Conservation (phyloP, 129 eudicot species). For the Centella asiatica region DNA sequence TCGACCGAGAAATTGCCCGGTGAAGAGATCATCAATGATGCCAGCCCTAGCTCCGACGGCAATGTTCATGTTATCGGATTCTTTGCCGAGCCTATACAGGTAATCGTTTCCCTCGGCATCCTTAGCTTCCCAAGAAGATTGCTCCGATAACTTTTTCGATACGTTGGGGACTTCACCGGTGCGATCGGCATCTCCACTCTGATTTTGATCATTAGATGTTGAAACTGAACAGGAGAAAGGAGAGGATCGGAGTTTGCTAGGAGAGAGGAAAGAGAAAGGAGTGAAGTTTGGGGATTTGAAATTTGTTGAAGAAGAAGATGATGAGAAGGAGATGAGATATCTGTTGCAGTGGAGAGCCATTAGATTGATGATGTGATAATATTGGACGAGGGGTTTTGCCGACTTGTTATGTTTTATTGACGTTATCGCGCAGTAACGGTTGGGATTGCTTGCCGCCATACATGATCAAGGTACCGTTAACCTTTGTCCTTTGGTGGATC, state of each 20-base stretch:
- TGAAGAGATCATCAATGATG: slow-evolving; percentile 75
- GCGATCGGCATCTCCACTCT: slow-evolving; percentile 12
- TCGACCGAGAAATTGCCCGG: slow-evolving; percentile 86
- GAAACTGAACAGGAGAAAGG: slow-evolving; percentile 25
- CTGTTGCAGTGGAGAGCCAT: slow-evolving; percentile 30
- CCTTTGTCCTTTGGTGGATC: neutral
- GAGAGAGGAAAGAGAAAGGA: slow-evolving; percentile 8
- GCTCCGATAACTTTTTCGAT: slow-evolving; percentile 40
- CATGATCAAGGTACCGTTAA: neutral
- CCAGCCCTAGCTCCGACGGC: slow-evolving; percentile 97
- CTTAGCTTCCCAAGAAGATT: slow-evolving; percentile 89
- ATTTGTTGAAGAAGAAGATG: slow-evolving; percentile 6
- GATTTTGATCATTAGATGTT: slow-evolving; percentile 27
- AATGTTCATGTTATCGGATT: slow-evolving; percentile 89
- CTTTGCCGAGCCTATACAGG: slow-evolving; percentile 78
- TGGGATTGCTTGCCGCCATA: slow-evolving; percentile 53
- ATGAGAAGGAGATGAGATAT: slow-evolving; percentile 22
- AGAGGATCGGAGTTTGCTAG: neutral
- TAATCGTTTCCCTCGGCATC: slow-evolving; percentile 80
- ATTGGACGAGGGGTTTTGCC: neutral
- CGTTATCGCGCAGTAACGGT: slow-evolving; percentile 26
- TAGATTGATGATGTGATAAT: slow-evolving; percentile 2
- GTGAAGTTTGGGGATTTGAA: slow-evolving; percentile 13
- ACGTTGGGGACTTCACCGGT: neutral
- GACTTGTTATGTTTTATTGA: slow-evolving; percentile 17